Evolutionary conservation across 495 filamentous ascomycete species (phyloP).

Genomic region (Podospora fimiseda): DNA sequence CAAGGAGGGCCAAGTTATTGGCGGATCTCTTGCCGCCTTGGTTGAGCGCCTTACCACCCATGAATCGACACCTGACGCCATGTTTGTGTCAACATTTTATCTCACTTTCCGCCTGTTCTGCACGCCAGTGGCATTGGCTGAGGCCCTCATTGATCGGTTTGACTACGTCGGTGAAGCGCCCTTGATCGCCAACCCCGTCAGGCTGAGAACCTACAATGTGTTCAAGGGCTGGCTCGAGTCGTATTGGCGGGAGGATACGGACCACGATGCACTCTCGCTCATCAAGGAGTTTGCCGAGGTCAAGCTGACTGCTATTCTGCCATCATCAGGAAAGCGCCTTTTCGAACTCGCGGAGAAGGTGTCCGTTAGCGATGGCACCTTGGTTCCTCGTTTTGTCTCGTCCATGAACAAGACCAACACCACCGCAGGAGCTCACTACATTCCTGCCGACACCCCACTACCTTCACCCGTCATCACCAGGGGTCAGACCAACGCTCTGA

Average conservation of each 20-base stretch:
- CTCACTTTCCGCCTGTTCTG: conserved; percentile 95
- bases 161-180: conserved; percentile 80
- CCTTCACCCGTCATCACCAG: conserved; percentile 65
- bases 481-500: conserved; percentile 67
- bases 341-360: conserved; percentile 76
- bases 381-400: conserved; percentile 82
- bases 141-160: conserved; percentile 80
- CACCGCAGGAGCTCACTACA: conserved; percentile 60
- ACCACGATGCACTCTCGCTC: conserved; percentile 63
- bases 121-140: conserved; percentile 69
- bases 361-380: conserved; percentile 61
- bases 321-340: conserved; percentile 72
- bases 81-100: conserved; percentile 93
- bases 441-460: conserved; percentile 62
- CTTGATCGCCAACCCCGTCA: conserved; percentile 67
- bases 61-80: conserved; percentile 85
- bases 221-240: conserved; percentile 97
- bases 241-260: conserved; percentile 81
- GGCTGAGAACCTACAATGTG: conserved; percentile 88
- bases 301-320: conserved; percentile 59
- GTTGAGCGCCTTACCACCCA: conserved; percentile 91
- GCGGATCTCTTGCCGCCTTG: conserved; percentile 82
- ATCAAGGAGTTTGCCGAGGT: conserved; percentile 75
- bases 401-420: conserved; percentile 84
- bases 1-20: conserved; percentile 91